Percentiles rank a stretch among this genome's conserved stretches.
Conservation (phyloP, 1,284 basidiomycete species). For the Mycena citricolor region DNA sequence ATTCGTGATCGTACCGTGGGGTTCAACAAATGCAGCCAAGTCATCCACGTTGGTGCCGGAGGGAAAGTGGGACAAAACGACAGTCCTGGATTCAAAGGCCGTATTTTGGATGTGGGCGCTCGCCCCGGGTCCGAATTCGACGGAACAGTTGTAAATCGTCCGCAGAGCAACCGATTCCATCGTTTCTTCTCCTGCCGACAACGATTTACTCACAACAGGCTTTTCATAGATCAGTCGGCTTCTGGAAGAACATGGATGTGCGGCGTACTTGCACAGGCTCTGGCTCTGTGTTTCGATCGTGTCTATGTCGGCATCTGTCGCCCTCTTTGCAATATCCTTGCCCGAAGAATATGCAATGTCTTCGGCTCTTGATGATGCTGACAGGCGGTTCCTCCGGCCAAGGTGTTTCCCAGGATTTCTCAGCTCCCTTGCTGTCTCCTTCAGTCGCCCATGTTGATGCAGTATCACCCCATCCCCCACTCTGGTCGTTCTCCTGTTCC, state of each 20-base stretch:
- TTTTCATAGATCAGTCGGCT: background rate
- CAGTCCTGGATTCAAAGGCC: slow-evolving; percentile 38
- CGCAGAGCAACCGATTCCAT: slow-evolving; percentile 10
- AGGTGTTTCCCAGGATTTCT: slow-evolving; percentile 19
- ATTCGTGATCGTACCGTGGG: slow-evolving; percentile 32
- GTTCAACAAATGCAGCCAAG: slow-evolving; percentile 27
- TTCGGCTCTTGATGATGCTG: slow-evolving; percentile 19
- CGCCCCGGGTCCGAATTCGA: slow-evolving; percentile 39
- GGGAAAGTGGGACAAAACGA: slow-evolving; percentile 41
- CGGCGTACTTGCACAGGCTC: slow-evolving; percentile 16
- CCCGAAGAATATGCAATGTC: slow-evolving; percentile 32
- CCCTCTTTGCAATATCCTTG: slow-evolving; percentile 36
- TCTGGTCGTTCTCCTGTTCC: slow-evolving; percentile 2
- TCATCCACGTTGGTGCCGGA: slow-evolving; percentile 28
- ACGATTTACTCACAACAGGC: background rate
- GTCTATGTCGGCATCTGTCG: slow-evolving; percentile 28
- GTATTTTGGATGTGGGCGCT: slow-evolving; percentile 36
- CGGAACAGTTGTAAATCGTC: slow-evolving; percentile 36
- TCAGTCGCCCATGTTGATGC: background rate
- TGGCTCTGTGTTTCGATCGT: slow-evolving; percentile 1
- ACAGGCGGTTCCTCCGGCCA: slow-evolving; percentile 10
- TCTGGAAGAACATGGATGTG: slow-evolving; percentile 28
- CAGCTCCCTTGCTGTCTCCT: background rate
- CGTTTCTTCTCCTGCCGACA: background rate
- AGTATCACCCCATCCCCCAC: background rate